Conservation (phyloP, 805 yeast genomes). For the Debaryomyces castellii region DNA sequence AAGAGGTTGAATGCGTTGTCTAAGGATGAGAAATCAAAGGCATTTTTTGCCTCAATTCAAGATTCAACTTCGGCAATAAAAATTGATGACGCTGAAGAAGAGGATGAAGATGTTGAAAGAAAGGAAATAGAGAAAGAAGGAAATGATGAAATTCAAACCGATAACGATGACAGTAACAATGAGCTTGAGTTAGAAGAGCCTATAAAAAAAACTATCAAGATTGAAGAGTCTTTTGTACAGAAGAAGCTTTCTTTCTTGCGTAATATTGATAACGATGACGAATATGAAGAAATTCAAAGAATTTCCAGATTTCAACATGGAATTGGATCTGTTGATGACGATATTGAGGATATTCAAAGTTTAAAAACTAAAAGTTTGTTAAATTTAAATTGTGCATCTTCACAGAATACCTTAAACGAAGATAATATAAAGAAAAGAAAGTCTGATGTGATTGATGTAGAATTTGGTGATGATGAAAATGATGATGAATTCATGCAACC, state of each 20-base stretch:
- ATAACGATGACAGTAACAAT: constrained; percentile 13
- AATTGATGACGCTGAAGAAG: constrained; percentile 23
- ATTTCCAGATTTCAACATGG: constrained; percentile 38
- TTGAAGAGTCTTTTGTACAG: constrained; percentile 57
- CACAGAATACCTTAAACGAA: constrained; percentile 20
- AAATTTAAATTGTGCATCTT: constrained; percentile 22
- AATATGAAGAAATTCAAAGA: constrained; percentile 31
- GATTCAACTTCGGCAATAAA: constrained; percentile 38
- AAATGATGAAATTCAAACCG: constrained; percentile 5
- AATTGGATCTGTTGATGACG: constrained; percentile 35
- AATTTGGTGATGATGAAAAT: constrained; percentile 25
- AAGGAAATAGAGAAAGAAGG: constrained; percentile 5
- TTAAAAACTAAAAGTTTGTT: constrained; percentile 44
- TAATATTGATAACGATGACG: constrained; percentile 28
- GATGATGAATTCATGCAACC: constrained; percentile 39
- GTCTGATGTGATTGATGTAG: constrained; percentile 10
- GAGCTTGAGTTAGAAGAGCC: constrained; percentile 18
- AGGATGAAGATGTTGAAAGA: constrained; percentile 19
- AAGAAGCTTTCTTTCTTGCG: constrained; percentile 54
- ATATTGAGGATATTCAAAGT: constrained; percentile 42
- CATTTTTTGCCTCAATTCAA: constrained; percentile 65
- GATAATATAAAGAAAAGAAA: constrained; percentile 14
- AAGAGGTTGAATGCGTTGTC: constrained; percentile 43
- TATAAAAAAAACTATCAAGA: constrained; percentile 30
- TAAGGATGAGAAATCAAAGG: constrained; percentile 56